These are phyloP conservation scores for Antitrichia curtipendula DNA, from an alignment of 225 moss, liverwort and hornwort species.

Conservation along the genomic window DNA sequence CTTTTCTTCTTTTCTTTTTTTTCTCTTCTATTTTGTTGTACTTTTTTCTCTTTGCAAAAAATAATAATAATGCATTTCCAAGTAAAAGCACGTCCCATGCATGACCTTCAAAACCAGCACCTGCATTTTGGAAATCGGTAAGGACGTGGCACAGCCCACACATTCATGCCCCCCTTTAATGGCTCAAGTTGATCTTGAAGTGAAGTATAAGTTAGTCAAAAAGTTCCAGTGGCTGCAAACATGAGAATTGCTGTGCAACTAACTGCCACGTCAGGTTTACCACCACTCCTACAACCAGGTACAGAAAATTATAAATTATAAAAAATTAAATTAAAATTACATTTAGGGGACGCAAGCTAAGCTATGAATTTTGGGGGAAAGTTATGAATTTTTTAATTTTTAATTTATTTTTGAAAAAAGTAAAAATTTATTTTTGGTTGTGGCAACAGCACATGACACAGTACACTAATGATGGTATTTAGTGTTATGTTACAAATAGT, in stretches of 20 bases:
- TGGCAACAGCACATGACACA: too few relatives aligned
- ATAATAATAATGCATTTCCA: too few relatives aligned
- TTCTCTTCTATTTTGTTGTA: background rate
- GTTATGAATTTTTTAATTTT: too few relatives aligned
- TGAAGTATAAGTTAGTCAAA: background rate
- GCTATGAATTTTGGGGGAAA: too few relatives aligned
- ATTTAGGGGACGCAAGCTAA: too few relatives aligned
- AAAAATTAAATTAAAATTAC: too few relatives aligned
- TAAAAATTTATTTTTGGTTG: too few relatives aligned
- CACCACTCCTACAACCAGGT: background rate
- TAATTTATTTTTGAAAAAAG: too few relatives aligned
- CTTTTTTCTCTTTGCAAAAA: background rate
- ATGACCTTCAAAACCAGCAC: background rate
- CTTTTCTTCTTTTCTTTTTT: background rate
- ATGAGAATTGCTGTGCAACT: background rate
- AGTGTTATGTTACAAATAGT: too few relatives aligned
- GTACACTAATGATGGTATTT: too few relatives aligned
- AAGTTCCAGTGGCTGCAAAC: background rate
- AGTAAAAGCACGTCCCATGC: background rate
- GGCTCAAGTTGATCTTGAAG: background rate
- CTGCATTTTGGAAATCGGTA: background rate
- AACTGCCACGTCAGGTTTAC: background rate
- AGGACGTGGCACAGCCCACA: background rate
- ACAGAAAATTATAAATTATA: background rate
- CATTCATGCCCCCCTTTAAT: background rate